A percentile compares a stretch with the other conserved stretches of the same genome.
phyloP scores from a whole-genome alignment of 495 filamentous ascomycete genomes.

The Acidomyces sp. region DNA sequence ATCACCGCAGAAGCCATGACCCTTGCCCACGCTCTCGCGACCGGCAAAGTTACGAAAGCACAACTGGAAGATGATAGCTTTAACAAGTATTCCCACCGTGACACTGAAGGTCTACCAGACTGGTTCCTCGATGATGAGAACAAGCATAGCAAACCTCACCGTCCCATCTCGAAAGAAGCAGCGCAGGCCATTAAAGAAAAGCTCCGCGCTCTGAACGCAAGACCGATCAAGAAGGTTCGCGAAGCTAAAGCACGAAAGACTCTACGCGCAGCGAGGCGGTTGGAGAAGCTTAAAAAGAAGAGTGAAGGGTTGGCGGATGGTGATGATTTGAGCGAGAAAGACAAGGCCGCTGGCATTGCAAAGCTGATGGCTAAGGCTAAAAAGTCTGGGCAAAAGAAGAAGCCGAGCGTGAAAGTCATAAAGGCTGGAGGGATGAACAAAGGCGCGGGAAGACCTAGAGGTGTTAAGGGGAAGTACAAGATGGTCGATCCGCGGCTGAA shows the following conservation, averaged over 20 bases:
- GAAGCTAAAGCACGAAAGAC: conserved; percentile 95
- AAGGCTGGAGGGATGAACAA: conserved; percentile 76
- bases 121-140: conserved; percentile 95
- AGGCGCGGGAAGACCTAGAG: conserved; percentile 67
- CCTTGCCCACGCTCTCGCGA: conserved; percentile 82
- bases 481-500: conserved; percentile 95
- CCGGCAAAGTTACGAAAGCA: conserved; percentile 61
- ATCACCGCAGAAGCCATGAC: conserved; percentile 99
- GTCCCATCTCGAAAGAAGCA: conserved; percentile 78
- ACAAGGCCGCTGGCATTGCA: conserved; percentile 76
- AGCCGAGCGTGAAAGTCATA: conserved; percentile 71
- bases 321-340: conserved; percentile 82
- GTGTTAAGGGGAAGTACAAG: conserved; percentile 97
- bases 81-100: conserved; percentile 83
- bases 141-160: conserved; percentile 67
- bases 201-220: conserved; percentile 79
- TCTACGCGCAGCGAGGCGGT: conserved; percentile 74
- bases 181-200: conserved; percentile 94
- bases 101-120: conserved; percentile 84
- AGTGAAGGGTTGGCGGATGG: conserved; percentile 73
- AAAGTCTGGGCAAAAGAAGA: conserved; percentile 61
- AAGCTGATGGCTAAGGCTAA: conserved; percentile 68
- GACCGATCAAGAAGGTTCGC: conserved; percentile 97
- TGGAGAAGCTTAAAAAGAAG: conserved; percentile 96
- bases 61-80: conserved; percentile 82